These are phyloP conservation scores for Sugiyamaella paludigena DNA, from an alignment of 1,139 yeast genomes.

Conservation along the genomic window DNA sequence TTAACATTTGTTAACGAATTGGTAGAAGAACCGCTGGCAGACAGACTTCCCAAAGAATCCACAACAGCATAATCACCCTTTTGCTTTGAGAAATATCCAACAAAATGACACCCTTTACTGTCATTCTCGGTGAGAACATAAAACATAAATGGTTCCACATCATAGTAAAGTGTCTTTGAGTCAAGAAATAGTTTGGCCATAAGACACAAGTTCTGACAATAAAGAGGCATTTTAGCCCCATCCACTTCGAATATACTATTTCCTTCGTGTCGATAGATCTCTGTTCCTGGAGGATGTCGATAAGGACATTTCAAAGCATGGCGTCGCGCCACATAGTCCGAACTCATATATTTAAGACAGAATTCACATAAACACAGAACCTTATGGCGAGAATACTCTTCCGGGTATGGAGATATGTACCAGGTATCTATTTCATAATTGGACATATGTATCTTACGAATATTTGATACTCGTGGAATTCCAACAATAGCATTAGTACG, in stretches of 20 bases:
- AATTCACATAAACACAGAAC: slow-evolving; percentile 76
- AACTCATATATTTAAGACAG: slow-evolving; percentile 78
- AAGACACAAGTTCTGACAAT: slow-evolving; percentile 86
- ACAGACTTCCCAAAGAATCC: not conserved
- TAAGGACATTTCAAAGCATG: slow-evolving; percentile 70
- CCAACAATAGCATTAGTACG: slow-evolving; percentile 6
- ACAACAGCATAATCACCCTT: slow-evolving; percentile 39
- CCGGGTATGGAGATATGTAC: slow-evolving; percentile 94
- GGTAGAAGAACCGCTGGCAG: slow-evolving; percentile 24
- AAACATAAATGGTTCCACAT: slow-evolving; percentile 91
- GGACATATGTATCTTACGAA: slow-evolving; percentile 62
- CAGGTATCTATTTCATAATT: slow-evolving; percentile 78
- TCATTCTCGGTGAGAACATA: slow-evolving; percentile 78
- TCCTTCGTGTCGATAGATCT: slow-evolving; percentile 69
- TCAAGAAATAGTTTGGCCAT: slow-evolving; percentile 85
- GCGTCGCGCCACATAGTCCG: slow-evolving; percentile 63
- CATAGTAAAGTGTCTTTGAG: slow-evolving; percentile 88
- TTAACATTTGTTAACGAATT: too few relatives aligned
- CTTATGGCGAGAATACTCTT: slow-evolving; percentile 65
- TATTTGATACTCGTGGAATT: slow-evolving; percentile 35
- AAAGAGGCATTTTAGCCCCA: slow-evolving; percentile 76
- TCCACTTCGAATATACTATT: slow-evolving; percentile 85
- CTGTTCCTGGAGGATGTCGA: slow-evolving; percentile 84
- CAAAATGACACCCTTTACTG: slow-evolving; percentile 64
- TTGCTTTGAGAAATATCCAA: slow-evolving; percentile 93